Conservation (phyloP, 371 early-diverging fungal genomes). For the Choanephora cucurbitarum region DNA sequence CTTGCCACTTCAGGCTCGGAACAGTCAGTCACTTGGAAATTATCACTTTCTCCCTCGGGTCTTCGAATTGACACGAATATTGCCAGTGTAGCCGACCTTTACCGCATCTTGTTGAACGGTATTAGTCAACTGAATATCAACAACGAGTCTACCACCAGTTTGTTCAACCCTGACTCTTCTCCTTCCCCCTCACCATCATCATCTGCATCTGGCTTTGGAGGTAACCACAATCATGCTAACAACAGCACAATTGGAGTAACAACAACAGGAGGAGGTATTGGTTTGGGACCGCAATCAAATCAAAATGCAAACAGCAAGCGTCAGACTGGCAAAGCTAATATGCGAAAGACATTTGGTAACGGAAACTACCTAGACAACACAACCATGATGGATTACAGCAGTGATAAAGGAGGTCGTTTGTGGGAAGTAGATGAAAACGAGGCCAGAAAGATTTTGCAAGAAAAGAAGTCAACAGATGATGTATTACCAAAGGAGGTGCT, state of each 20-base stretch:
- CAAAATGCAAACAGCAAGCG: too few species aligned
- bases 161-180: conserved; percentile 34
- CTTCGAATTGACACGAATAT: conserved; percentile 52
- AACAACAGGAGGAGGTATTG: not conserved
- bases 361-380: not conserved
- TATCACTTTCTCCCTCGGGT: conserved; percentile 48
- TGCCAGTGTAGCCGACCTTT: conserved; percentile 45
- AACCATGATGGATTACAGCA: not conserved
- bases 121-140: conserved; percentile 49
- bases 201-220: not conserved
- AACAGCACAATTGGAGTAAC: not conserved
- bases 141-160: conserved; percentile 33
- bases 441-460: conserved; percentile 42
- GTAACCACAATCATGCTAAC: not conserved
- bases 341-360: not conserved
- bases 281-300: too few species aligned
- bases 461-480: conserved; percentile 12
- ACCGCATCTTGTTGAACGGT: conserved; percentile 44
- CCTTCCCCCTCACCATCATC: too few species aligned
- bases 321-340: too few species aligned
- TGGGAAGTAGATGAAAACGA: conserved; percentile 52
- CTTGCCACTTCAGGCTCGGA: conserved; percentile 3
- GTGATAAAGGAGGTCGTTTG: conserved; percentile 25
- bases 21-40: conserved; percentile 47
- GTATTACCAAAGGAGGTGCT: conserved; percentile 31